phyloP scores from a whole-genome alignment of 208 protist genomes.

The Acanthamoeba sp. region DNA sequence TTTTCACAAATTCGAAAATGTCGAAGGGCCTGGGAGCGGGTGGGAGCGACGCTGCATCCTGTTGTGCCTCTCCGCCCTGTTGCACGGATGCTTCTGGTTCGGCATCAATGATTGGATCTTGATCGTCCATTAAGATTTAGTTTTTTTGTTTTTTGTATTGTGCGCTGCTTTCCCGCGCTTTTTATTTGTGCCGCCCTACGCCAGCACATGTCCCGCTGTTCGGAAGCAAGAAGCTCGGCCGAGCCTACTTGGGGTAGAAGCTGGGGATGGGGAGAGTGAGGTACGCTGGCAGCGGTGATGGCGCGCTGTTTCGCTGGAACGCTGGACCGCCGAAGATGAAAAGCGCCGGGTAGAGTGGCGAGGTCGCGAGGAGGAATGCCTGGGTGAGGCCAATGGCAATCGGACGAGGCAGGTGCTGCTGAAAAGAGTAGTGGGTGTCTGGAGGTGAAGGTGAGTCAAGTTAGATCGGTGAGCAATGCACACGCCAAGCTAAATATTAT shows the following conservation, averaged over 20 bases:
- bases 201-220: too few relatives aligned
- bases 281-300: background rate
- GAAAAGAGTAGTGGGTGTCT: background rate
- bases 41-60: background rate
- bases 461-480: too few relatives aligned
- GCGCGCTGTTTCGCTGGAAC: background rate
- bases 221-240: too few relatives aligned
- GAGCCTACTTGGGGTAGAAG: constrained; percentile 9
- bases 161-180: background rate
- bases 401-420: background rate
- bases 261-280: background rate
- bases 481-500: too few relatives aligned
- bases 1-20: constrained; percentile 49
- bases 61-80: background rate
- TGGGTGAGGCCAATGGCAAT: background rate
- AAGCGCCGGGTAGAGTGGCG: background rate
- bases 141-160: background rate
- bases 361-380: background rate
- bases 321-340: background rate
- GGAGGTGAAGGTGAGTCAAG: too few relatives aligned
- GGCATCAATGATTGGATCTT: too few relatives aligned
- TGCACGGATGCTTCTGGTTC: too few relatives aligned
- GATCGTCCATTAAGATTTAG: too few relatives aligned
- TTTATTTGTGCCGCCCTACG: too few relatives aligned
- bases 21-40: background rate